Base-by-base conservation (phyloP, 2,329 filamentous ascomycete genomes). In the Venturia effusa region DNA sequence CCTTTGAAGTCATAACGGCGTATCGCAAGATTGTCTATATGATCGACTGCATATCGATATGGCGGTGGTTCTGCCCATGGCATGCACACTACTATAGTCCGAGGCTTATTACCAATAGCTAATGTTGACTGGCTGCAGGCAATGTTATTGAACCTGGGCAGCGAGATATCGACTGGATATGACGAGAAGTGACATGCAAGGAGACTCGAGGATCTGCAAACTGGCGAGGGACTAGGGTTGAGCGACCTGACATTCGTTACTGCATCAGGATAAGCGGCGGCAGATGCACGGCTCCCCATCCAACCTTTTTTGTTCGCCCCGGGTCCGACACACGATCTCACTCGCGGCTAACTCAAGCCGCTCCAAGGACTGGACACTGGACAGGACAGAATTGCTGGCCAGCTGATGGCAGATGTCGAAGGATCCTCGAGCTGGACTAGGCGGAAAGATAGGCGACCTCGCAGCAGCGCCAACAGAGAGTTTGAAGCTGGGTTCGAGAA, bases 181-280 rank as follows among this genome's bases (percentile, higher is more conserved):
- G 48, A 55, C 19, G 24, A 55, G 48, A 55, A 55, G 19, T 57
- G 51, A 57, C n/a, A 57, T 57, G 51, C 51, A 37, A 19, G 51
- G 43, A 34, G 11, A 30, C 27, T 57, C 30, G 30, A 34, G 27
- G 51, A 34, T 55, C n/a, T n/a, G 51, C 27, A 34, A 6, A 34
- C 27, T 57, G 27, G 51, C 51, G 51, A 55, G 51, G 13, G 11
- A 55, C 27, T 34, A 57, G 19, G 17, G 10, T 4, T 6, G 24
- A 13, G 27, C 27, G 27, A 32, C 11, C 48, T 55, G 48, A 32
- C 4, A 32, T 55, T 17, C 27, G 32, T 55, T 32, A 32, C 51
- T 10, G 51, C 10, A 57, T 22, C 15, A 2, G 51, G 48, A 7
- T 32, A 57, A 57, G 51, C 51, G 51, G 51, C 51, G 51, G 51